Base-by-base conservation (phyloP, 2,329 filamentous ascomycete genomes). In the Hymenoscyphus linearis region DNA sequence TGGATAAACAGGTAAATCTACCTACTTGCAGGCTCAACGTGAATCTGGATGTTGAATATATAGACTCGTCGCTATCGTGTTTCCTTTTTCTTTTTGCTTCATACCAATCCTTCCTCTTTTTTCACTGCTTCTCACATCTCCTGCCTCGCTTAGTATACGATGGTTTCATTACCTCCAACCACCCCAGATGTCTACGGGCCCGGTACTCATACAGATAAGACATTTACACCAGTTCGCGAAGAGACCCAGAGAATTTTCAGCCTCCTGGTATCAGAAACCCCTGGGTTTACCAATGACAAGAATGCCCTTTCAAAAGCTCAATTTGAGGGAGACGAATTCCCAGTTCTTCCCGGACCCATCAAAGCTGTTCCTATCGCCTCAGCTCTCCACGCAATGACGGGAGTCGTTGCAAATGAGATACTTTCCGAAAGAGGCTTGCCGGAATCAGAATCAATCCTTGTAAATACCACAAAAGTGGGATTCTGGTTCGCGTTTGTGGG, bases 301-400 rank as follows among this genome's bases (percentile, higher is more conserved):
- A 59, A 65, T 22, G 54, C 70, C n/a, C 66, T 75, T 7, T 67
- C 70, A 3, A 68, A 68, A 56, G 76, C 78, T 35, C 62, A 70
- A 5, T 79, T 80, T 60, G 68, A 73, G 4, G 78, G 78, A 5
- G 68, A 72, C 18, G 70, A 73, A 1, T 67, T 73, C 1, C 76
- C 78, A 10, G 72, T 76, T 36, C 72, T 79, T 4, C 77, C 76
- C 1, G 75, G 77, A 0, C 77, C 77, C 2, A 74, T 79, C 59
- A 80, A 79, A 63, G 71, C 76, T 1, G 73, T 74, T n/a, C 73
- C 74, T 2, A 69, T 78, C 3, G 69, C 75, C 4, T 75, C 77
- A 5, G 77, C 74, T 16, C 66, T 79, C 3, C 76, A 79, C 58
- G 76, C 74, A 9, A 78, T 79, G 77, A 72, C 71, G 54, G 77